Conservation (phyloP, 352 stramenopile genomes). For the Pseudoperonospora humuli region DNA sequence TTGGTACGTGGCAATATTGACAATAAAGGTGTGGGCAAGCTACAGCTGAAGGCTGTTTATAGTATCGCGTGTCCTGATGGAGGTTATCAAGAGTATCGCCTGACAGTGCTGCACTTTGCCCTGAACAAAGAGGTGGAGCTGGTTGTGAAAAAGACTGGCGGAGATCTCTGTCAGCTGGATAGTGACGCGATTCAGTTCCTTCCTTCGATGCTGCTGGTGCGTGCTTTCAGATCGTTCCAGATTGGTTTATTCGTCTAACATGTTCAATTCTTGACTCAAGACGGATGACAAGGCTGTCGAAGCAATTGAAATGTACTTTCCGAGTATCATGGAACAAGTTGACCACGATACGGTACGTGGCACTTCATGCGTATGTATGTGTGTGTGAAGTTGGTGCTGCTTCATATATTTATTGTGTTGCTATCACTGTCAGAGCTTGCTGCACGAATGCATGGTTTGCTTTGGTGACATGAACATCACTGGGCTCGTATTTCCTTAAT, state of each 20-base stretch:
- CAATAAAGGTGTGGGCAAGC: neutral
- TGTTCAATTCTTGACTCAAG: constrained; percentile 11
- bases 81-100: constrained; percentile 52
- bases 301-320: constrained; percentile 57
- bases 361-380: neutral
- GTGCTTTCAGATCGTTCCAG: neutral
- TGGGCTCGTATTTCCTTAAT: constrained; percentile 13
- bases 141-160: constrained; percentile 49
- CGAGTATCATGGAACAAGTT: constrained; percentile 41
- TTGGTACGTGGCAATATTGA: constrained; percentile 22
- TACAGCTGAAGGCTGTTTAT: neutral
- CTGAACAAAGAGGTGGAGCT: constrained; percentile 29
- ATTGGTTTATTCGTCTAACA: constrained; percentile 1
- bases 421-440: constrained; percentile 12
- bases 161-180: constrained; percentile 46
- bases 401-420: neutral
- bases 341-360: constrained; percentile 30
- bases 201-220: constrained; percentile 28
- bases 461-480: constrained; percentile 41
- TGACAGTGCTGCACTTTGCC: constrained; percentile 56
- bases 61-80: constrained; percentile 55
- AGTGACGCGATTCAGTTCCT: constrained; percentile 39
- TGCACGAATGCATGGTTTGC: constrained; percentile 39
- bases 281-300: constrained; percentile 46
- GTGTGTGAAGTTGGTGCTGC: neutral